These are phyloP conservation scores for Dryas alaskensis DNA, from an alignment of 306 rosid species.

Conservation along the genomic window DNA sequence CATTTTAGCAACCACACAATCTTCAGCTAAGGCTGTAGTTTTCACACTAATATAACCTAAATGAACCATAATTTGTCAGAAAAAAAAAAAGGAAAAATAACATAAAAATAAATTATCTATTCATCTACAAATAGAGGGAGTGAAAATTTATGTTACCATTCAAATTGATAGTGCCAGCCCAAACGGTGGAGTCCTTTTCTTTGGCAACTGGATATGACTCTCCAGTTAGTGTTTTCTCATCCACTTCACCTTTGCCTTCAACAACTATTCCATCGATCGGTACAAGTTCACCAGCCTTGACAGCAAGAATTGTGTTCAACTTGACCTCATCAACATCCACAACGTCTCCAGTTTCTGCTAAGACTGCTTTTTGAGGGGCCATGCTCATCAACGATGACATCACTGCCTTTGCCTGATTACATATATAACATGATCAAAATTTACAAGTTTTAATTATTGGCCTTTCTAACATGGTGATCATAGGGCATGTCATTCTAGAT, in stretches of 20 bases:
- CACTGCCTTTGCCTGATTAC: constrained; percentile 73
- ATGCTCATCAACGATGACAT: constrained; percentile 84
- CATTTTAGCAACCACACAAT: constrained; percentile 94
- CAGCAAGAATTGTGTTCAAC: constrained; percentile 60
- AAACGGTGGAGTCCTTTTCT: constrained; percentile 66
- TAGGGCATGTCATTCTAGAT: not conserved
- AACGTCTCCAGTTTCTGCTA: constrained; percentile 78
- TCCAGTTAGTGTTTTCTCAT: constrained; percentile 85
- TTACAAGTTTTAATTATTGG: not conserved
- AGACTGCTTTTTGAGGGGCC: constrained; percentile 77
- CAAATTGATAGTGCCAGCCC: constrained; percentile 92
- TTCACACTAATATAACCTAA: constrained; percentile 84
- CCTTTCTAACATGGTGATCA: not conserved
- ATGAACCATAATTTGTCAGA: constrained; percentile 17
- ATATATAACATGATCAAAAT: constrained; percentile 14
- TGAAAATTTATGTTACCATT: constrained; percentile 50
- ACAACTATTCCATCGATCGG: constrained; percentile 87
- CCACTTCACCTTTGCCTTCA: constrained; percentile 81
- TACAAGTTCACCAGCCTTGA: constrained; percentile 85
- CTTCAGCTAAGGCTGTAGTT: constrained; percentile 83
- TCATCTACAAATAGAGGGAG: not conserved
- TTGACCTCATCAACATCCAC: constrained; percentile 79
- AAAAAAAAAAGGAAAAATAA: not conserved
- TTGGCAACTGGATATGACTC: constrained; percentile 90
- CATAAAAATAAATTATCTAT: not conserved